These are phyloP conservation scores for Eimeria tenella DNA, from an alignment of 169 alveolate genomes.

Conservation along the genomic window DNA sequence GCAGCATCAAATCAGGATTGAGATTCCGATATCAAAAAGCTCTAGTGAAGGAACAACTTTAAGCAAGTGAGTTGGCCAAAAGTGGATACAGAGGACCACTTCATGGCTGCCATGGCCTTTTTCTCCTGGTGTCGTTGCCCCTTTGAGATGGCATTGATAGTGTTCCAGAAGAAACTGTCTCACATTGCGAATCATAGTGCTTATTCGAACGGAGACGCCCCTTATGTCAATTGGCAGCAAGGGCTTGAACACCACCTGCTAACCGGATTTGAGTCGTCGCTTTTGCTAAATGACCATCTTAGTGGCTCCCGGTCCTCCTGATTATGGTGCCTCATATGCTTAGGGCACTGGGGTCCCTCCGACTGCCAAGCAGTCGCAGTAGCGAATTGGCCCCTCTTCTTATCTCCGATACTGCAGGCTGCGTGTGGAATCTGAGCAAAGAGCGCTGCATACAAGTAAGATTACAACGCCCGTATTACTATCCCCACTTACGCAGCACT, in stretches of 20 bases:
- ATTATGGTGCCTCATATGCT: background rate
- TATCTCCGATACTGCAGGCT: slow-evolving; percentile 40
- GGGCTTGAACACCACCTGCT: too few species aligned
- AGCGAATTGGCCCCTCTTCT: slow-evolving; percentile 41
- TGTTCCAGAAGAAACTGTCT: too few species aligned
- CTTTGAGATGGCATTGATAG: too few species aligned
- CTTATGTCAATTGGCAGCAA: too few species aligned
- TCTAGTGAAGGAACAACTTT: background rate
- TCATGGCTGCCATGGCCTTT: too few species aligned
- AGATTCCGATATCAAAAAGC: background rate
- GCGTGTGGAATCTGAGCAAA: slow-evolving; percentile 36
- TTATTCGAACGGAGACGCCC: too few species aligned
- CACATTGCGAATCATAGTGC: too few species aligned
- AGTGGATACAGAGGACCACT: too few species aligned
- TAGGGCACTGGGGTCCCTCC: slow-evolving; percentile 30
- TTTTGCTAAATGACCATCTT: background rate
- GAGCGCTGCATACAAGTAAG: background rate
- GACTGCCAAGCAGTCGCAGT: slow-evolving; percentile 47
- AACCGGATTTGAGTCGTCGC: too few species aligned
- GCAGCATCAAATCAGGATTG: slow-evolving; percentile 5
- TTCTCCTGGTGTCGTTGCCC: too few species aligned
- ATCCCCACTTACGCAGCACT: background rate
- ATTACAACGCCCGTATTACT: background rate
- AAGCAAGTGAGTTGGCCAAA: background rate
- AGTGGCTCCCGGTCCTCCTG: background rate